Conservation (phyloP, 164 flowering plant genomes). For the Sextonia rubra region DNA sequence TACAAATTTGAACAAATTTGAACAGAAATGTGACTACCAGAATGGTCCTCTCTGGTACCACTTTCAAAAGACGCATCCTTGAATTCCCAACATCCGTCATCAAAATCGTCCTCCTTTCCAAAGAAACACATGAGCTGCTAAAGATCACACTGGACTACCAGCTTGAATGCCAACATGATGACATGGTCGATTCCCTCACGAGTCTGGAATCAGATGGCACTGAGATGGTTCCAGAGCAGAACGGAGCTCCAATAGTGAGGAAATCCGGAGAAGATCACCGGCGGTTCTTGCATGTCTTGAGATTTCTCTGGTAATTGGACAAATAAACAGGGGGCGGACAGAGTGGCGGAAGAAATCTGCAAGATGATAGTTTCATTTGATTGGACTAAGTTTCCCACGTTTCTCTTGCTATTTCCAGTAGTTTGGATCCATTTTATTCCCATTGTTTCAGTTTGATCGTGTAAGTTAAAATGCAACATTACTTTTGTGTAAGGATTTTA, state of each 20-base stretch:
- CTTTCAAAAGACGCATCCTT: constrained; percentile 32
- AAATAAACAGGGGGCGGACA: constrained; percentile 87
- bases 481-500: no score
- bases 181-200: constrained; percentile 82
- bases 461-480: not conserved
- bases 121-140: constrained; percentile 73
- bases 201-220: constrained; percentile 40
- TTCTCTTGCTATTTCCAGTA: not conserved
- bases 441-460: not conserved
- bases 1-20: no score
- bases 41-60: constrained; percentile 4
- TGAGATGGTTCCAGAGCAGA: constrained; percentile 23
- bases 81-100: constrained; percentile 36
- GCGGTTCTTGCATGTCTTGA: constrained; percentile 72
- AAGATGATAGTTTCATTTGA: constrained; percentile 10
- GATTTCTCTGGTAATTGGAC: constrained; percentile 57
- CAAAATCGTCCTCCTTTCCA: constrained; percentile 25
- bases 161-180: constrained; percentile 86
- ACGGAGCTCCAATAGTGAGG: constrained; percentile 30
- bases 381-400: not conserved
- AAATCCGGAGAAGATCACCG: constrained; percentile 23
- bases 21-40: no score
- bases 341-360: constrained; percentile 76
- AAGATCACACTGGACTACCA: constrained; percentile 83
- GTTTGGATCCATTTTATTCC: not conserved